Conservation (phyloP, 2,329 filamentous ascomycete species). For the Penicillium expansum region DNA sequence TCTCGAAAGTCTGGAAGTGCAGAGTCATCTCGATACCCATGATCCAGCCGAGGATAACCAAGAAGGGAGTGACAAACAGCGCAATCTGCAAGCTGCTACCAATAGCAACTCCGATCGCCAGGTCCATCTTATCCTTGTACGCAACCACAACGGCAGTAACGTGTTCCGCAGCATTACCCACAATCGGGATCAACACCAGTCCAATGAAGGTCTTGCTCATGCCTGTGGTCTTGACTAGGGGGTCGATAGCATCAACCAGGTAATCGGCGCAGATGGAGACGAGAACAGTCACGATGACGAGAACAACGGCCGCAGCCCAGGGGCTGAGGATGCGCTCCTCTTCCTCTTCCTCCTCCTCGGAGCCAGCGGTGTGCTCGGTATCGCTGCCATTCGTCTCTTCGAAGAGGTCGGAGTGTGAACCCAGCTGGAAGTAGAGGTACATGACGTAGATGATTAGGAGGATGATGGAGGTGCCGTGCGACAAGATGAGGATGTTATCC, state of each 20-base stretch:
- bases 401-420: slow-evolving; percentile 71
- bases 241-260: slow-evolving; percentile 72
- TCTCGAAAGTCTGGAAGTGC: slow-evolving; percentile 78
- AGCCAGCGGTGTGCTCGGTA: slow-evolving; percentile 28
- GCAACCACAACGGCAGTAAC: slow-evolving; percentile 79
- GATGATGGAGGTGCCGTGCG: slow-evolving; percentile 72
- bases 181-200: slow-evolving; percentile 74
- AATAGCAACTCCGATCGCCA: slow-evolving; percentile 75
- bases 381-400: slow-evolving; percentile 51
- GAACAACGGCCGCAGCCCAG: slow-evolving; percentile 61
- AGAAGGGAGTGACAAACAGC: slow-evolving; percentile 73
- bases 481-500: slow-evolving; percentile 65
- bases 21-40: slow-evolving; percentile 71
- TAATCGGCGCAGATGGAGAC: slow-evolving; percentile 75
- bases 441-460: slow-evolving; percentile 71
- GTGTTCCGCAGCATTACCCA: slow-evolving; percentile 77
- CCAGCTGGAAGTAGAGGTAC: slow-evolving; percentile 75
- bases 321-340: slow-evolving; percentile 58
- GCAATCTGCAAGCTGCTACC: slow-evolving; percentile 81
- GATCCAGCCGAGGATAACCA: slow-evolving; percentile 78
- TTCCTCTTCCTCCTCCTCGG: slow-evolving; percentile 46
- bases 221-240: slow-evolving; percentile 64
- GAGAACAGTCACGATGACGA: slow-evolving; percentile 67
- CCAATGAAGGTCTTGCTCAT: slow-evolving; percentile 81
- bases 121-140: slow-evolving; percentile 66